Conservation (phyloP, 495 filamentous ascomycete species). For the Penicillium cinerascens region DNA sequence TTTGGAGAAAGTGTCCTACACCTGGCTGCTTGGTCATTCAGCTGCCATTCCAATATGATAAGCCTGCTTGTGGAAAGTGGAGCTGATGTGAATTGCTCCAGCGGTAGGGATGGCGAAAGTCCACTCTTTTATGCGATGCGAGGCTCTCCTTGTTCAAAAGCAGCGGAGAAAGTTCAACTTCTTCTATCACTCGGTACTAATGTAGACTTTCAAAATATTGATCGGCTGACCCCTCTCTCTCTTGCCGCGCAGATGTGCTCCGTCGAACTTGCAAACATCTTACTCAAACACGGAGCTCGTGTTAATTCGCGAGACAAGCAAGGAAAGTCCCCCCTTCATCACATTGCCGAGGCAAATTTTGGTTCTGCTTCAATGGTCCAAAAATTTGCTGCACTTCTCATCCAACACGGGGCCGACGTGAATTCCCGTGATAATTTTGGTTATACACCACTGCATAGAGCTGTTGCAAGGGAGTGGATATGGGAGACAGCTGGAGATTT, state of each 20-base stretch:
- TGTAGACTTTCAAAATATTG: slow-evolving; percentile 4
- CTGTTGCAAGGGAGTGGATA: neutral
- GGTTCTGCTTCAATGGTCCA: neutral
- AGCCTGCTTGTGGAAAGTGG: slow-evolving; percentile 1
- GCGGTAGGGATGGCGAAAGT: slow-evolving; percentile 2
- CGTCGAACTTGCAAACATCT: neutral
- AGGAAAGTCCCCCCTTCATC: slow-evolving; percentile 3
- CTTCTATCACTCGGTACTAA: slow-evolving; percentile 3
- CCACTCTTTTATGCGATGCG: slow-evolving; percentile 7
- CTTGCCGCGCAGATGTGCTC: slow-evolving; percentile 1
- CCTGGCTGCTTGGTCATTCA: neutral
- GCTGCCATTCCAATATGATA: neutral
- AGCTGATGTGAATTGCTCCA: slow-evolving; percentile 4
- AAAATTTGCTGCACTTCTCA: neutral
- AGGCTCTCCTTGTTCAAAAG: neutral
- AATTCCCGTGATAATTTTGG: slow-evolving; percentile 5
- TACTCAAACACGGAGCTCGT: neutral
- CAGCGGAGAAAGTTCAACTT: neutral
- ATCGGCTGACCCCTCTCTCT: slow-evolving; percentile 6
- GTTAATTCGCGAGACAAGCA: slow-evolving; percentile 3
- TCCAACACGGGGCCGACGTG: slow-evolving; percentile 4
- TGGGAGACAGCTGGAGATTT: slow-evolving; percentile 2
- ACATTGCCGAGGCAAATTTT: slow-evolving; percentile 1
- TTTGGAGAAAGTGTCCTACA: neutral
- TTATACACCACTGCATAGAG: slow-evolving; percentile 7